phyloP scores from a whole-genome alignment of 2,329 filamentous ascomycete species.

The Xylariaceae sp. region DNA sequence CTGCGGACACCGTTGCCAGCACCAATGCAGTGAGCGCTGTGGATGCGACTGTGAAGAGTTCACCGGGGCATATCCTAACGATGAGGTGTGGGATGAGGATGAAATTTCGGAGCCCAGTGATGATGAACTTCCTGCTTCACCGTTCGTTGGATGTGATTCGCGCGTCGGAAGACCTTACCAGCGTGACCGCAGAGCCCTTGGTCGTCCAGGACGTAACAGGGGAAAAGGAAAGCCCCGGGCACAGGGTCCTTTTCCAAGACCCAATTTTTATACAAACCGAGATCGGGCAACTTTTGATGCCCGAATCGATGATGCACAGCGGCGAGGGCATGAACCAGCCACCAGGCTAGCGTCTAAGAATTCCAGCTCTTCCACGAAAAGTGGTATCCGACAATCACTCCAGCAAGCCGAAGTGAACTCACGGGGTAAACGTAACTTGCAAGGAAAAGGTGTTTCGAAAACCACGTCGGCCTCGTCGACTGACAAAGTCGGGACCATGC shows the following conservation, averaged over 20 bases:
- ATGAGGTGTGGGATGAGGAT: constrained; percentile 18
- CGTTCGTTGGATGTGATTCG: constrained; percentile 11
- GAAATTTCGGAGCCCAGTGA: not conserved
- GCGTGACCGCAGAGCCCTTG: not conserved
- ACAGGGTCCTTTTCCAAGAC: not conserved
- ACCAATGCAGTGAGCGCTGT: constrained; percentile 28
- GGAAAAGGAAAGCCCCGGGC: not conserved
- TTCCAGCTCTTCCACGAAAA: not conserved
- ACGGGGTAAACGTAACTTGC: constrained; percentile 19
- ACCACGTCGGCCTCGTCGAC: constrained; percentile 11
- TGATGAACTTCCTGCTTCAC: constrained; percentile 2
- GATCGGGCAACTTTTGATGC: constrained; percentile 21
- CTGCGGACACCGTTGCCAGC: constrained; percentile 28
- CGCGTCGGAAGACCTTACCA: constrained; percentile 6
- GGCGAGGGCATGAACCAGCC: not conserved
- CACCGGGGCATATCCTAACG: constrained; percentile 26
- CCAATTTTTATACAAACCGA: not conserved
- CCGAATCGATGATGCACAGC: constrained; percentile 18
- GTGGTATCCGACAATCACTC: constrained; percentile 20
- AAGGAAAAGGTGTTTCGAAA: constrained; percentile 12
- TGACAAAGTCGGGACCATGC: constrained; percentile 1
- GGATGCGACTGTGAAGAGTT: constrained; percentile 25
- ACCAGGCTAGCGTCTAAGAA: not conserved
- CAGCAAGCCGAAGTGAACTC: constrained; percentile 22
- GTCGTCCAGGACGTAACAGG: not conserved